Evolutionary conservation across 805 yeast genomes (phyloP).

Genomic region (Teunomyces cretensis): DNA sequence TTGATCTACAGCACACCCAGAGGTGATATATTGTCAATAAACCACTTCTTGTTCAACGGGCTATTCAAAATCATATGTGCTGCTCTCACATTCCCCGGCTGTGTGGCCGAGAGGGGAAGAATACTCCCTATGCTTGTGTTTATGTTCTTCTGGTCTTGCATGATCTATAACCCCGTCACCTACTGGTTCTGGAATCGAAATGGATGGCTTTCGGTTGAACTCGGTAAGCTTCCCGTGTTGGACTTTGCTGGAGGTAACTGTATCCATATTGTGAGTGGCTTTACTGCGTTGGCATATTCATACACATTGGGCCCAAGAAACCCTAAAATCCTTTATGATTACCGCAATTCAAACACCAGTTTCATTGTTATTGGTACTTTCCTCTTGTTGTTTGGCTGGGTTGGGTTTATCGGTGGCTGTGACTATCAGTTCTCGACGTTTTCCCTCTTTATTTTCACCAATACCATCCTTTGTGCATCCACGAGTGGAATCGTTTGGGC

Average conservation of each 20-base stretch:
- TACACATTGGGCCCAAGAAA: constrained; percentile 44
- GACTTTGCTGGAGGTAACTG: constrained; percentile 49
- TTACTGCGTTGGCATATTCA: constrained; percentile 44
- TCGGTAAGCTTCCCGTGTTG: constrained; percentile 32
- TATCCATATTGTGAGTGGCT: constrained; percentile 47
- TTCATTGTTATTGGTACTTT: constrained; percentile 34
- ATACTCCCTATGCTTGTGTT: constrained; percentile 42
- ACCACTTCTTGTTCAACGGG: constrained; percentile 41
- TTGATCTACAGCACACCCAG: constrained; percentile 32
- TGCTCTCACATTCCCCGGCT: constrained; percentile 43
- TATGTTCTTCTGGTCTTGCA: constrained; percentile 37
- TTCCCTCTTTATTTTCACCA: constrained; percentile 31
- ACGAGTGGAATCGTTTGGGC: constrained; percentile 39
- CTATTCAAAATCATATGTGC: constrained; percentile 39
- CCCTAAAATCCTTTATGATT: constrained; percentile 34
- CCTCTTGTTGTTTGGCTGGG: constrained; percentile 37
- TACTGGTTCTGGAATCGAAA: constrained; percentile 47
- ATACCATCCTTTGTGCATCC: constrained; percentile 34
- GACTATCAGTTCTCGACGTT: constrained; percentile 37
- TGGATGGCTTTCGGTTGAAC: constrained; percentile 43
- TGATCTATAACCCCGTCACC: constrained; percentile 43
- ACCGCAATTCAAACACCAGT: constrained; percentile 36
- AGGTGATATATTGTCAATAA: constrained; percentile 36
- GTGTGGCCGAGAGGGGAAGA: constrained; percentile 45
- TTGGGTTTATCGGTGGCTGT: constrained; percentile 44